These are phyloP conservation scores for Hondaea fermentalgiana DNA, from an alignment of 108 stramenopile species.

Conservation along the genomic window DNA sequence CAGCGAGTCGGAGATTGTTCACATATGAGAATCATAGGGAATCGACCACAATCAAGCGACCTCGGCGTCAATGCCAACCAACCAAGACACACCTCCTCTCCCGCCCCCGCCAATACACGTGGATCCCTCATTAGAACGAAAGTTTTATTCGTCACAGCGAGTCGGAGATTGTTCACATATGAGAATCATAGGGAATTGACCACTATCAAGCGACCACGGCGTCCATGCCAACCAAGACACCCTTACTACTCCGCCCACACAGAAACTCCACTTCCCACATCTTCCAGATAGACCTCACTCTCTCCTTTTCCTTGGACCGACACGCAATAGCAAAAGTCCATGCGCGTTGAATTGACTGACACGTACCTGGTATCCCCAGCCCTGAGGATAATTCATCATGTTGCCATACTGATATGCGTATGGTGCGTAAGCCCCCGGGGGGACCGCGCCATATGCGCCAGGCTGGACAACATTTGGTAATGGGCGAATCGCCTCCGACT, in stretches of 20 bases:
- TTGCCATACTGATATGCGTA: background rate
- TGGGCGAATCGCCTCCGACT: slow-evolving; percentile 38
- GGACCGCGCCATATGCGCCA: background rate
- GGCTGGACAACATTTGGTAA: background rate
- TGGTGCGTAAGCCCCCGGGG: background rate
- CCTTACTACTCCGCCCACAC: background rate
- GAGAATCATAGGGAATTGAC: background rate
- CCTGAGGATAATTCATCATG: background rate
- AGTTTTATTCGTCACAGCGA: slow-evolving; percentile 12
- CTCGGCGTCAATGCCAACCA: background rate
- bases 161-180: slow-evolving; percentile 20
- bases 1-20: slow-evolving; percentile 11
- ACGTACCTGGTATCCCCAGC: background rate
- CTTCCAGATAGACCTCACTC: background rate
- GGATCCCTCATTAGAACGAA: slow-evolving; percentile 9
- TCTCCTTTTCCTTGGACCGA: too few relatives aligned
- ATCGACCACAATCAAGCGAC: background rate
- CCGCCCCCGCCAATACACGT: too few relatives aligned
- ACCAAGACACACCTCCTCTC: background rate
- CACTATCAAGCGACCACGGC: too few relatives aligned
- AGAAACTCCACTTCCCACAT: background rate
- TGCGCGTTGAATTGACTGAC: background rate
- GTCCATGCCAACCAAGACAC: background rate
- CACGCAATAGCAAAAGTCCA: too few relatives aligned
- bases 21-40: slow-evolving; percentile 13